phyloP scores from a whole-genome alignment of 371 early-diverging fungal genomes.

The Conidiobolus incongruus region DNA sequence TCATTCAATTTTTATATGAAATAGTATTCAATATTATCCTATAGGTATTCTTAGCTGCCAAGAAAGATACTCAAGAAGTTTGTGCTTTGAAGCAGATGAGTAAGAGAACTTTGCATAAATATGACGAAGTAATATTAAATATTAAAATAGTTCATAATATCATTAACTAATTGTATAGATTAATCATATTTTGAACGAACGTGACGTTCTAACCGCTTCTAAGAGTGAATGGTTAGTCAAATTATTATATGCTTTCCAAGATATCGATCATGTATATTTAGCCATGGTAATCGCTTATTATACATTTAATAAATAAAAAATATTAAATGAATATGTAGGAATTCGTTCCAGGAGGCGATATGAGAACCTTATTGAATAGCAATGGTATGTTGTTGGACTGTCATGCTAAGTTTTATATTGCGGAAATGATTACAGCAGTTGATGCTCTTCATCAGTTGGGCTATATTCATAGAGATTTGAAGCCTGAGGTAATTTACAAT shows the following conservation, averaged over 20 bases:
- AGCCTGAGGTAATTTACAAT: constrained; percentile 12
- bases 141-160: neutral
- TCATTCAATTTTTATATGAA: neutral
- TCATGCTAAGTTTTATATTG: constrained; percentile 39
- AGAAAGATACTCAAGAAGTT: constrained; percentile 44
- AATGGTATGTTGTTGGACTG: constrained; percentile 30
- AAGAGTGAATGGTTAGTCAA: constrained; percentile 40
- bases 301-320: constrained; percentile 8
- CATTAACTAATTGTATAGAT: constrained; percentile 3
- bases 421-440: constrained; percentile 45
- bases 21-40: neutral
- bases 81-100: constrained; percentile 73
- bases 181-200: constrained; percentile 50
- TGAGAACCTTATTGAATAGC: constrained; percentile 35
- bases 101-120: constrained; percentile 45
- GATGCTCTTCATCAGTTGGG: constrained; percentile 38
- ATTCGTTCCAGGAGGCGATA: constrained; percentile 61
- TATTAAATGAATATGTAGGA: constrained; percentile 12
- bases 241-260: constrained; percentile 44
- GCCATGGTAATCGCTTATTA: constrained; percentile 20
- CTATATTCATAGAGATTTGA: constrained; percentile 40
- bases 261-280: constrained; percentile 35
- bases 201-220: constrained; percentile 47
- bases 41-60: constrained; percentile 25
- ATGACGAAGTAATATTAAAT: constrained; percentile 23